Percentiles rank a stretch among this genome's conserved stretches.
Evolutionary conservation across 495 filamentous ascomycete genomes (phyloP).

Genomic region (Corynascus novoguineensis): DNA sequence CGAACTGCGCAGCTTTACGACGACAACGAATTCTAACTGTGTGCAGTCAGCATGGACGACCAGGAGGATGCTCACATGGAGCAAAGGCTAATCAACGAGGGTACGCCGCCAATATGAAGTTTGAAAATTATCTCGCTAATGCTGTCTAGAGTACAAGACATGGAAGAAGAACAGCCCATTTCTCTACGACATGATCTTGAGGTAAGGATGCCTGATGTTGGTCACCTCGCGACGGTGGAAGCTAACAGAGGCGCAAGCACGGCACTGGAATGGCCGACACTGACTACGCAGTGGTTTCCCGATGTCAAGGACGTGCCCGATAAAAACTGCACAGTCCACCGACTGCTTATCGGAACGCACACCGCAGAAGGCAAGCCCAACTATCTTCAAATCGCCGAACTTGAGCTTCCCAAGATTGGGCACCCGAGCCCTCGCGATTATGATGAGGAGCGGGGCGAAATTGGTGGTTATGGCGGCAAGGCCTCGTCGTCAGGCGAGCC

Average conservation of each 20-base stretch:
- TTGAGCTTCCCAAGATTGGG: constrained; percentile 79
- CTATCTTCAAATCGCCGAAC: constrained; percentile 89
- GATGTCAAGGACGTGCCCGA: constrained; percentile 82
- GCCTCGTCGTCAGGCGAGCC: constrained; percentile 38
- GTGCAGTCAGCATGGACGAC: constrained; percentile 50
- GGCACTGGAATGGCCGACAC: constrained; percentile 94
- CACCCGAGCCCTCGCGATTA: constrained; percentile 71
- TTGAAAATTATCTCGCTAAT: constrained; percentile 14
- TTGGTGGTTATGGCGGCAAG: constrained; percentile 86
- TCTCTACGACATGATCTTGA: constrained; percentile 93
- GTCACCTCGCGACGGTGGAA: not conserved
- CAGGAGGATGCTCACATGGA: constrained; percentile 66
- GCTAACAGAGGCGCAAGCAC: constrained; percentile 46
- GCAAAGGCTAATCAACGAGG: constrained; percentile 91
- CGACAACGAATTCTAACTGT: constrained; percentile 8
- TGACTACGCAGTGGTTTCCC: constrained; percentile 97
- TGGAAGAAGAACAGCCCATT: constrained; percentile 99
- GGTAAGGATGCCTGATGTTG: constrained; percentile 34
- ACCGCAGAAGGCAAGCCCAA: constrained; percentile 83
- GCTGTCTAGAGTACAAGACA: constrained; percentile 82
- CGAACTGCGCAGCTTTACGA: not conserved
- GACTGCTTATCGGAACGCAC: constrained; percentile 89
- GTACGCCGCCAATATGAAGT: constrained; percentile 37
- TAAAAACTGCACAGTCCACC: constrained; percentile 82
- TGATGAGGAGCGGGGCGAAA: constrained; percentile 84